Conservation (phyloP, 139 green algal species). For the Asterochloris erici region DNA sequence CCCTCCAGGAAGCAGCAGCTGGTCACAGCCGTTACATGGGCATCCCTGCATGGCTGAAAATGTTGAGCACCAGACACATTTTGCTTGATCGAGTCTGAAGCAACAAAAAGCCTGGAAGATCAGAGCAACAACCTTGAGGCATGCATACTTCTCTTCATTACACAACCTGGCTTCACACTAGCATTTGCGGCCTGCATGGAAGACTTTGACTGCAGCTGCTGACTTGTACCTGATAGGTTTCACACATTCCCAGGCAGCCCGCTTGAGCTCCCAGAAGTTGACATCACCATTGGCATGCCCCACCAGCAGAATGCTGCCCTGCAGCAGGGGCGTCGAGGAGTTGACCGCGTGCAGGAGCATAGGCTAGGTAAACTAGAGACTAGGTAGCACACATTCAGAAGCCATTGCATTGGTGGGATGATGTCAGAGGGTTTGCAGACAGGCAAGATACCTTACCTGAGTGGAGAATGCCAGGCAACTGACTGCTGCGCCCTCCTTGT, state of each 20-base stretch:
- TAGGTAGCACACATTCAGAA: too few relatives aligned
- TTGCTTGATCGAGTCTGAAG: too few relatives aligned
- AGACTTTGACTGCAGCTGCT: too few relatives aligned
- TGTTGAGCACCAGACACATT: too few relatives aligned
- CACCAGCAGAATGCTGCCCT: conserved; percentile 26
- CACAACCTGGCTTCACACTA: too few relatives aligned
- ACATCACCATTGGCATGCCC: conserved; percentile 25
- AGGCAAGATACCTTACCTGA: not conserved
- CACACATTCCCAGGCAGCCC: conserved; percentile 17
- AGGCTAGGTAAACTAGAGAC: too few relatives aligned
- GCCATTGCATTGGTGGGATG: too few relatives aligned
- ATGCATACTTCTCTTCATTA: too few relatives aligned
- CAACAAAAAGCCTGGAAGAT: too few relatives aligned
- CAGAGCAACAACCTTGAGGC: too few relatives aligned
- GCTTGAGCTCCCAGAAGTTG: conserved; percentile 24
- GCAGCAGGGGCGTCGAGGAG: not conserved
- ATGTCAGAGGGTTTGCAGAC: not conserved
- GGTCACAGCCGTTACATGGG: conserved; percentile 18
- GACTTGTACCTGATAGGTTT: conserved; percentile 10
- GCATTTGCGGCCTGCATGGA: too few relatives aligned
- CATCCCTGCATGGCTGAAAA: conserved; percentile 13
- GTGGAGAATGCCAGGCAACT: conserved; percentile 14
- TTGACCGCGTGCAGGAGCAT: too few relatives aligned
- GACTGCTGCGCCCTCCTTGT: not conserved
- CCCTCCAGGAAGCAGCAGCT: conserved; percentile 16